Base-by-base conservation (phyloP, 345 rosid genomes). In the Camelina laxa region DNA sequence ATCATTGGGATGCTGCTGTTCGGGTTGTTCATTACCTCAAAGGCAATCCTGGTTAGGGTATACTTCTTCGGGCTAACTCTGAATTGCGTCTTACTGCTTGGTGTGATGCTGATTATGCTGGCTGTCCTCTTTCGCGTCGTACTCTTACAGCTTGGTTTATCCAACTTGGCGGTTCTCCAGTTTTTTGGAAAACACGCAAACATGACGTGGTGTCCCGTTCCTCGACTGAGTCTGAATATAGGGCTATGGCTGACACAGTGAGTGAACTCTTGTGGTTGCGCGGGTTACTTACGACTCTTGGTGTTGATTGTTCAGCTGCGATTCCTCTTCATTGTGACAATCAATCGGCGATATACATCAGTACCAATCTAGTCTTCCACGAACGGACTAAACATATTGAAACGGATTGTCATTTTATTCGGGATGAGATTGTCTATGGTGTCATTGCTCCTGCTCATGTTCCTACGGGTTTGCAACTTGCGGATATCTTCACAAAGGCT, bases 111-210 rank as follows among this genome's bases (percentile, higher is more conserved):
- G 44, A 59, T 1, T 35, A 6, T 2, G n/a, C 0, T 0, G 4
- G n/a, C 0, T 59, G n/a, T 0, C 45, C 63, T 0, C 0, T 59
- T 0, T 1, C 24, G 0, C 0, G 27, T 0, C 1, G 9, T 0
- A 35, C 27, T 0, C 7, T 59, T 1, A 35, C 45, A 0, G n/a
- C 9, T 0, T 59, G 5, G 24, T 10, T 59, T 0, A 12, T 59
- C 0, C n/a, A 11, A 0, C 45, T 59, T 2, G 45, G 16, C 6
- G 45, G n/a, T 0, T 59, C 45, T 0, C 64, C 45, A 0, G 0
- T 17, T 0, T 35, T 27, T 4, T 35, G 63, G n/a, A 36, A 17
- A 1, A 35, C 45, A 0, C 8, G 2, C 1, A 2, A 59, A 6
- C 64, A 36, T 1, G 45, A 35, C 0, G 0, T 0, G 0, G 45